Evolutionary conservation across 768 basidiomycete genomes (phyloP).

Genomic region (Rhizopogon vesiculosus): DNA sequence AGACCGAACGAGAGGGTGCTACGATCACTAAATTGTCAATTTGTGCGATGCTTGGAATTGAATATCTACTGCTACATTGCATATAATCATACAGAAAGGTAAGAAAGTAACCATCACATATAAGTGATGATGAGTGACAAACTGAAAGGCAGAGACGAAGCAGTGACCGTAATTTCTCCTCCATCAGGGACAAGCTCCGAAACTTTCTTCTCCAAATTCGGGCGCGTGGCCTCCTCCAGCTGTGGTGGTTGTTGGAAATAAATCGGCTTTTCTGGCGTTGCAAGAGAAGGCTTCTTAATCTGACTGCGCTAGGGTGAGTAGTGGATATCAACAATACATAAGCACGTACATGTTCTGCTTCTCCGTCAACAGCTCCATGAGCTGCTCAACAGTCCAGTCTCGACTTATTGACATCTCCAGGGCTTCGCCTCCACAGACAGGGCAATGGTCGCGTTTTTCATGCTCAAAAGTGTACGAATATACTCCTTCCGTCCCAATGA

Average conservation of each 20-base stretch:
- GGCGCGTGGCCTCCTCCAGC: constrained; percentile 83
- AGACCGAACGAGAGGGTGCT: background rate
- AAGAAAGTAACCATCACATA: constrained; percentile 17
- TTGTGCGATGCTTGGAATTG: constrained; percentile 3
- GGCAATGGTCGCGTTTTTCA: constrained; percentile 89
- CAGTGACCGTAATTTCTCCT: constrained; percentile 83
- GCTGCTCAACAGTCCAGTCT: constrained; percentile 75
- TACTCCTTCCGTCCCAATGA: constrained; percentile 93
- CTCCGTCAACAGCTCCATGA: constrained; percentile 86
- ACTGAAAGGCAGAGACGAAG: constrained; percentile 84
- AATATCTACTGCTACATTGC: background rate
- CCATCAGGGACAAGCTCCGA: constrained; percentile 74
- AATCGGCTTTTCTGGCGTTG: constrained; percentile 68
- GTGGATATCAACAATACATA: background rate
- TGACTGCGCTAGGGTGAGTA: constrained; percentile 51
- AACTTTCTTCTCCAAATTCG: constrained; percentile 84
- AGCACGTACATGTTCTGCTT: constrained; percentile 81
- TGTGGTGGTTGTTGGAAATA: constrained; percentile 95
- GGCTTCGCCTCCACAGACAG: constrained; percentile 93
- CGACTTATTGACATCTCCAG: constrained; percentile 66
- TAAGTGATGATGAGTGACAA: constrained; percentile 65
- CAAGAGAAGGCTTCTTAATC: constrained; percentile 94
- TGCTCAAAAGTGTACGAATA: constrained; percentile 98
- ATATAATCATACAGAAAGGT: background rate
- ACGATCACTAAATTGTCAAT: background rate